Conservation (phyloP, 495 filamentous ascomycete genomes). For the Talaromyces liani region DNA sequence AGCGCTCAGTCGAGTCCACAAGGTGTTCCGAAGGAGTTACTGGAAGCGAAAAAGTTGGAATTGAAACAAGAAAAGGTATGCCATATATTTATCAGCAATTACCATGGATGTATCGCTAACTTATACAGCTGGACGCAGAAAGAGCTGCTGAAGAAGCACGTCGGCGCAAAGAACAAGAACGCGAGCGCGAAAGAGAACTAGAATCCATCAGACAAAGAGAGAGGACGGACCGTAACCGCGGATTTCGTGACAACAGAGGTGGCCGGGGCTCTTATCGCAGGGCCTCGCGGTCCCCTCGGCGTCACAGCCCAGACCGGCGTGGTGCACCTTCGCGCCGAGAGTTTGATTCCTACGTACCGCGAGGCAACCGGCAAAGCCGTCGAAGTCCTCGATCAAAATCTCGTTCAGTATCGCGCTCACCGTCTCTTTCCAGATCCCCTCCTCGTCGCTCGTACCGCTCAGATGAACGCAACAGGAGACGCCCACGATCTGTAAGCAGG, state of each 20-base stretch:
- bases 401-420: conserved; percentile 29
- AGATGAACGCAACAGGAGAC: conserved; percentile 22
- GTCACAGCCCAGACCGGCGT: conserved; percentile 46
- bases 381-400: conserved; percentile 27
- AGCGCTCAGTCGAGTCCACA: conserved; percentile 84
- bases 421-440: conserved; percentile 31
- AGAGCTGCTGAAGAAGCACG: conserved; percentile 71
- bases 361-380: conserved; percentile 27
- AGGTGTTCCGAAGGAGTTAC: conserved; percentile 86
- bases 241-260: conserved; percentile 49
- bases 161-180: conserved; percentile 60
- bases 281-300: conserved; percentile 54
- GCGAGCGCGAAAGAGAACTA: conserved; percentile 48
- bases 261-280: conserved; percentile 38
- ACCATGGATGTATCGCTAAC: conserved; percentile 8
- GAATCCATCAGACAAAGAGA: conserved; percentile 65
- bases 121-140: conserved; percentile 66
- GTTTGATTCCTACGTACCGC: conserved; percentile 52
- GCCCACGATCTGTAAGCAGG: conserved; percentile 28
- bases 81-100: not conserved
- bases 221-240: conserved; percentile 58
- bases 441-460: conserved; percentile 29
- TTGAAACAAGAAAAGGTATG: conserved; percentile 85
- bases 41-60: conserved; percentile 94
- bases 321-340: conserved; percentile 45